Evolutionary conservation across 371 early-diverging fungal species (phyloP).

Genomic region (Mucor ambiguus): DNA sequence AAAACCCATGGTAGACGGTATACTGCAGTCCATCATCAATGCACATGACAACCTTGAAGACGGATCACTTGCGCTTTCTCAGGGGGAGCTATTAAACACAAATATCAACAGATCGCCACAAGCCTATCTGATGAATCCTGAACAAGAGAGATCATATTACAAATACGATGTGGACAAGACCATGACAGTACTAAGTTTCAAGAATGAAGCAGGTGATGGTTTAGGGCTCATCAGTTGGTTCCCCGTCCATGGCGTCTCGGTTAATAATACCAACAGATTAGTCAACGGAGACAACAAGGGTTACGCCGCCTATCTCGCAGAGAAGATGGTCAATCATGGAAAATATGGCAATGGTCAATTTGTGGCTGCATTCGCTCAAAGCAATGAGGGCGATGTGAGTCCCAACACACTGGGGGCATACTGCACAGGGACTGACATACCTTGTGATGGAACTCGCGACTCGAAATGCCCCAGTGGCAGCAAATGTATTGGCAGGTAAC

Average conservation of each 20-base stretch:
- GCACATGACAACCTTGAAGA: conserved; percentile 56
- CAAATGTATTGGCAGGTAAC: conserved; percentile 43
- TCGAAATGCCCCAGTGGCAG: conserved; percentile 40
- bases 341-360: conserved; percentile 29
- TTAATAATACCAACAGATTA: conserved; percentile 56
- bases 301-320: conserved; percentile 57
- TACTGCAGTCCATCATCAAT: conserved; percentile 50
- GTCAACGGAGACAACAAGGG: conserved; percentile 75
- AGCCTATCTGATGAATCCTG: conserved; percentile 63
- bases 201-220: conserved; percentile 25
- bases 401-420: conserved; percentile 61
- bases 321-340: conserved; percentile 31
- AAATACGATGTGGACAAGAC: conserved; percentile 56
- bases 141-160: conserved; percentile 54
- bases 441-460: conserved; percentile 57
- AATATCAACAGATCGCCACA: conserved; percentile 61
- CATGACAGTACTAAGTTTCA: conserved; percentile 49
- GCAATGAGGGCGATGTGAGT: conserved; percentile 68
- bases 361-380: conserved; percentile 68
- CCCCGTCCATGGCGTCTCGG: conserved; percentile 66
- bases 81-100: conserved; percentile 50
- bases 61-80: conserved; percentile 31
- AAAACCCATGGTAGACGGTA: conserved; percentile 57
- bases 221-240: conserved; percentile 53
- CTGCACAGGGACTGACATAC: conserved; percentile 61